Evolutionary conservation across 2,329 filamentous ascomycete species (phyloP).

Genomic region (Claviceps digitariae): DNA sequence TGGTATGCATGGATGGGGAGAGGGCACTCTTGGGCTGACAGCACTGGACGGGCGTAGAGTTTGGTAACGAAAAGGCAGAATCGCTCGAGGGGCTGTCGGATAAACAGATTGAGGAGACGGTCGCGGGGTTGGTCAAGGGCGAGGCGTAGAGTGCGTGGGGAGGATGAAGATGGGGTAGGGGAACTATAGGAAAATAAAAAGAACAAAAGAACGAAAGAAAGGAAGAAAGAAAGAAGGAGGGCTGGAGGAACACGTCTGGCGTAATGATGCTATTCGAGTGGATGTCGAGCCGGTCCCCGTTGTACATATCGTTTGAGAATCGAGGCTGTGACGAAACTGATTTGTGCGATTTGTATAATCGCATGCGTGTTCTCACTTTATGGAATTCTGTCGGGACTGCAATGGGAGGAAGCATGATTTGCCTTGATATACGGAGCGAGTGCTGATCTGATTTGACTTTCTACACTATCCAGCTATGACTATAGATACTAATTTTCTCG

Average conservation of each 20-base stretch:
- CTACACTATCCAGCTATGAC: neutral
- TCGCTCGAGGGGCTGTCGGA: slow-evolving; percentile 45
- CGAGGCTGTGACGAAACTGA: neutral
- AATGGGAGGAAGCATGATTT: neutral
- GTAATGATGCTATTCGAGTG: neutral
- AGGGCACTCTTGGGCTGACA: neutral
- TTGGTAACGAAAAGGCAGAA: slow-evolving; percentile 43
- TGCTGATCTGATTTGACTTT: neutral
- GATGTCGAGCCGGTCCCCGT: neutral
- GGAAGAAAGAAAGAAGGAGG: neutral
- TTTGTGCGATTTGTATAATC: neutral
- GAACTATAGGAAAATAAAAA: neutral
- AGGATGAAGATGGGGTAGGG: neutral
- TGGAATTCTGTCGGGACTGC: neutral
- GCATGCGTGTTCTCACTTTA: too few species aligned
- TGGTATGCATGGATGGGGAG: neutral
- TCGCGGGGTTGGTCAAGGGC: slow-evolving; percentile 38
- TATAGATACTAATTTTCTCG: neutral
- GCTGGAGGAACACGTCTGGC: neutral
- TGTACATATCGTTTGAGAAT: neutral
- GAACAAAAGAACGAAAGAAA: too few species aligned
- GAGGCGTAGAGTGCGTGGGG: neutral
- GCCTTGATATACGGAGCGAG: neutral
- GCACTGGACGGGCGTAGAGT: slow-evolving; percentile 22
- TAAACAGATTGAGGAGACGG: slow-evolving; percentile 47